A percentile compares a stretch with the other conserved stretches of the same genome.
phyloP scores from a whole-genome alignment of 805 yeast species.

The Pichia deserticola region DNA sequence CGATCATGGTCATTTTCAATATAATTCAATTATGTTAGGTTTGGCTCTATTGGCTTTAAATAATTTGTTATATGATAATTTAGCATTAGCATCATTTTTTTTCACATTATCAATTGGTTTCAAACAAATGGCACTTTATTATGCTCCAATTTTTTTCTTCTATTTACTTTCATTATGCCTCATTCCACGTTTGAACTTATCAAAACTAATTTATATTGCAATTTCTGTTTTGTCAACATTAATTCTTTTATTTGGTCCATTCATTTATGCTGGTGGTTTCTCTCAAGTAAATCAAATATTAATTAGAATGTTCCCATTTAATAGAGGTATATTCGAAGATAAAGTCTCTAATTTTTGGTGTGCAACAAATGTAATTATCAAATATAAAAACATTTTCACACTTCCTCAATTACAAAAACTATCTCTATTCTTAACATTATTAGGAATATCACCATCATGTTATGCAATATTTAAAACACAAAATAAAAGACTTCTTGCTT shows the following conservation, averaged over 20 bases:
- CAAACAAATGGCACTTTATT: constrained; percentile 94
- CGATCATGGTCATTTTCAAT: constrained; percentile 98
- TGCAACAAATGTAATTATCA: constrained; percentile 72
- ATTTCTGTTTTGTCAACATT: constrained; percentile 54
- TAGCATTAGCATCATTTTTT: constrained; percentile 62
- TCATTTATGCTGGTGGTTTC: constrained; percentile 40
- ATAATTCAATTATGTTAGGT: constrained; percentile 91
- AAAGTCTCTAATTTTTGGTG: constrained; percentile 98
- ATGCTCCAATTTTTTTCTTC: constrained; percentile 81
- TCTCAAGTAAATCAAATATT: constrained; percentile 49
- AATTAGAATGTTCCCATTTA: constrained; percentile 79
- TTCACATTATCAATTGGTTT: constrained; percentile 75
- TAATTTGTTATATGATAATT: constrained; percentile 55
- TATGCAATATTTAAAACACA: constrained; percentile 44
- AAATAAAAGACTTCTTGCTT: constrained; percentile 43
- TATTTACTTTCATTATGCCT: constrained; percentile 57
- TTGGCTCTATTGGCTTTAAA: constrained; percentile 61
- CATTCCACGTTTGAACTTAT: constrained; percentile 37
- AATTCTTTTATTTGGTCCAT: constrained; percentile 48
- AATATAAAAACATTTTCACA: constrained; percentile 52
- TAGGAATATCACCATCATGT: constrained; percentile 51
- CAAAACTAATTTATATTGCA: constrained; percentile 55
- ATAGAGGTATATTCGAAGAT: constrained; percentile 92
- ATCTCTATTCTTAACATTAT: constrained; percentile 47
- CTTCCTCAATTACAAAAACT: constrained; percentile 50